Evolutionary conservation across 164 flowering plant species (phyloP).

Genomic region (Santalum album): DNA sequence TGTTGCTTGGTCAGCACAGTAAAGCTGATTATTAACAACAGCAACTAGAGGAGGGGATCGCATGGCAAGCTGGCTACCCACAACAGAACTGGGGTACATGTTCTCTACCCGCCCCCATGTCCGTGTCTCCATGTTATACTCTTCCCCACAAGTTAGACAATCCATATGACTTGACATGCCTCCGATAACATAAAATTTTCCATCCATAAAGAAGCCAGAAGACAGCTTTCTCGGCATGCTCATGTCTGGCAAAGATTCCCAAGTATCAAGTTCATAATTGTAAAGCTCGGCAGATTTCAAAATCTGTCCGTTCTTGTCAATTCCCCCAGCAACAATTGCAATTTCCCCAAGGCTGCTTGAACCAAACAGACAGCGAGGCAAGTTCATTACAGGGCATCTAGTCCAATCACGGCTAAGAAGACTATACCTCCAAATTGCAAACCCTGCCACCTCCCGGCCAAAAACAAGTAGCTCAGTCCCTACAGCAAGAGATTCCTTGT

Average conservation of each 20-base stretch:
- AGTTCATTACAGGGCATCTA: slow-evolving; percentile 21
- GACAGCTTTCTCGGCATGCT: slow-evolving; percentile 27
- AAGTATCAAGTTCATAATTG: slow-evolving; percentile 22
- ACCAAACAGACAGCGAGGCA: slow-evolving; percentile 31
- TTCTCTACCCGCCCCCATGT: slow-evolving; percentile 26
- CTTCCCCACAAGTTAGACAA: slow-evolving; percentile 30
- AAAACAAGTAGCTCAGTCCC: slow-evolving; percentile 38
- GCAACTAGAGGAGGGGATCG: slow-evolving; percentile 35
- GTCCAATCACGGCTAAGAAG: slow-evolving; percentile 24
- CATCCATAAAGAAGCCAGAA: slow-evolving; percentile 38
- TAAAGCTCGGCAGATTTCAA: slow-evolving; percentile 29
- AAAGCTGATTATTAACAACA: slow-evolving; percentile 34
- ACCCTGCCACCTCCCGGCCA: slow-evolving; percentile 21
- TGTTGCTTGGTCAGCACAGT: slow-evolving; percentile 28
- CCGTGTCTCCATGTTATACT: slow-evolving; percentile 22
- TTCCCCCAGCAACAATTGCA: slow-evolving; percentile 36
- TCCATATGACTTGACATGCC: slow-evolving; percentile 12
- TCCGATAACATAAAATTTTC: slow-evolving; percentile 33
- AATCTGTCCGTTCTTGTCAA: slow-evolving; percentile 19
- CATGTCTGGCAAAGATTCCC: slow-evolving; percentile 31
- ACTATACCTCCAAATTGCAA: slow-evolving; percentile 27
- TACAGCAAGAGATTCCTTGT: slow-evolving; percentile 35
- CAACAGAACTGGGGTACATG: slow-evolving; percentile 22
- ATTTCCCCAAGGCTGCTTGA: slow-evolving; percentile 29
- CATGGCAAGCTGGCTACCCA: slow-evolving; percentile 13